A percentile compares a stretch with the other conserved stretches of the same genome.
Conservation (phyloP, 139 green algal species). For the Chlamydomonas schloesseri region DNA sequence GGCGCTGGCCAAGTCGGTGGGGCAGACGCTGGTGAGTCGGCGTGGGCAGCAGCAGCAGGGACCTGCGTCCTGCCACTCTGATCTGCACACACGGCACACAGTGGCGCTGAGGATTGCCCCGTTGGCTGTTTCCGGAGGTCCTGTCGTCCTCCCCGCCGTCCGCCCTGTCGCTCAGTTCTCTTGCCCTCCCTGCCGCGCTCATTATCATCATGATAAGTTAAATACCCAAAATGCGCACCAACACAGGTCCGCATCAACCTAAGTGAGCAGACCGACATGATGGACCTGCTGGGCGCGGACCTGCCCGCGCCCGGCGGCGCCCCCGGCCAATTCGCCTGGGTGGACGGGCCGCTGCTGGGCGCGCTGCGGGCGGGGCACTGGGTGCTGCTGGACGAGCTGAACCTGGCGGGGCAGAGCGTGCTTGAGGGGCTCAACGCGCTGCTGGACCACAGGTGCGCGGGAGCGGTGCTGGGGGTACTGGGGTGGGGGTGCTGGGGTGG, state of each 20-base stretch:
- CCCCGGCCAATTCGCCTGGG: slow-evolving; percentile 93
- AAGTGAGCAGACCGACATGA: slow-evolving; percentile 99
- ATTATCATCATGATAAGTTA: too few species aligned
- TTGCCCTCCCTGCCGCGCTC: too few species aligned
- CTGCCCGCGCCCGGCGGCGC: slow-evolving; percentile 87
- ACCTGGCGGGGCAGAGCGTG: slow-evolving; percentile 94
- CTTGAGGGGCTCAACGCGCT: slow-evolving; percentile 97
- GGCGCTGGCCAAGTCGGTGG: slow-evolving; percentile 78
- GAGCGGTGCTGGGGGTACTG: background rate
- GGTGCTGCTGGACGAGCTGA: slow-evolving; percentile 99
- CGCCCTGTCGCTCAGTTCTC: too few species aligned
- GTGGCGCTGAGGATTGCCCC: too few species aligned
- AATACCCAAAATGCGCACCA: too few species aligned
- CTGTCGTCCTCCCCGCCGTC: too few species aligned
- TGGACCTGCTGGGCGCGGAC: slow-evolving; percentile 98
- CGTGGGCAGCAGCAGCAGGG: too few species aligned
- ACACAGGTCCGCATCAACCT: slow-evolving; percentile 91
- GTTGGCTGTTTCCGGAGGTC: too few species aligned
- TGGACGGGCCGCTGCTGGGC: slow-evolving; percentile 92
- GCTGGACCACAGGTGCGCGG: slow-evolving; percentile 89
- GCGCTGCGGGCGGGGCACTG: slow-evolving; percentile 91
- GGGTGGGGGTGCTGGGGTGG: background rate
- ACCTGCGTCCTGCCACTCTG: too few species aligned
- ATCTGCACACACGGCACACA: too few species aligned
- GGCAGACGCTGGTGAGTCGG: slow-evolving; percentile 70